Conservation (phyloP, 192 early-diverging fungal species). For the Coemansia sp. region DNA sequence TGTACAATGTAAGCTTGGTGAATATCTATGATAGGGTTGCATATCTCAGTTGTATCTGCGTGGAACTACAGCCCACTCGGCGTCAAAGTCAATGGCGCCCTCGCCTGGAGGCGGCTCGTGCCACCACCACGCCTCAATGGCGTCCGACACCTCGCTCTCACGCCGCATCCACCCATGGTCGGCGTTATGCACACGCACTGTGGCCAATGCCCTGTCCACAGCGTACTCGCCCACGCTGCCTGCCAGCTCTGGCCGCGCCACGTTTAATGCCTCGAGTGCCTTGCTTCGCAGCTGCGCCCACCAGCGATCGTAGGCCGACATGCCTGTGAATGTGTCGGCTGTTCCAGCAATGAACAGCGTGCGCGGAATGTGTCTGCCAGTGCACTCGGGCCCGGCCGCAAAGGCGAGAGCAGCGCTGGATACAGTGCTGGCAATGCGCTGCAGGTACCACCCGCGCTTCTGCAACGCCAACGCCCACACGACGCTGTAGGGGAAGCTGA, state of each 20-base stretch:
- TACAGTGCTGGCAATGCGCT: slow-evolving; percentile 34
- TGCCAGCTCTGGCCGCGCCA: slow-evolving; percentile 1
- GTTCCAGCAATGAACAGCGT: slow-evolving; percentile 46
- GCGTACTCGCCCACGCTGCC: slow-evolving; percentile 21
- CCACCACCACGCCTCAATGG: slow-evolving; percentile 41
- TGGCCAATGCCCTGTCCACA: slow-evolving; percentile 31
- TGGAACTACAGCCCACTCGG: neutral
- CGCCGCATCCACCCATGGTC: slow-evolving; percentile 57
- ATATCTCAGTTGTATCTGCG: neutral
- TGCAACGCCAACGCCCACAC: slow-evolving; percentile 48
- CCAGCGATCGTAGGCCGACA: slow-evolving; percentile 38
- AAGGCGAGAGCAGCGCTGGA: slow-evolving; percentile 22
- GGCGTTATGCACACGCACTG: slow-evolving; percentile 33
- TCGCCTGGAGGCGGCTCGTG: slow-evolving; percentile 1
- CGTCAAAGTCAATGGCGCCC: neutral
- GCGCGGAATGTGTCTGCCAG: slow-evolving; percentile 21
- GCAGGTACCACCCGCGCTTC: slow-evolving; percentile 39
- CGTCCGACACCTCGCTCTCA: slow-evolving; percentile 49
- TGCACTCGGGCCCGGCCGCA: slow-evolving; percentile 8
- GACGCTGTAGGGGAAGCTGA: slow-evolving; percentile 56
- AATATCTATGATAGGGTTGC: neutral
- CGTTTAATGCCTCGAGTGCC: slow-evolving; percentile 21
- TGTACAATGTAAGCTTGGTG: neutral
- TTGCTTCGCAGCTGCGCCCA: slow-evolving; percentile 35
- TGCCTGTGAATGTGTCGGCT: slow-evolving; percentile 44